Conservation (phyloP, 2,329 filamentous ascomycete genomes). For the Colletotrichum sp. region DNA sequence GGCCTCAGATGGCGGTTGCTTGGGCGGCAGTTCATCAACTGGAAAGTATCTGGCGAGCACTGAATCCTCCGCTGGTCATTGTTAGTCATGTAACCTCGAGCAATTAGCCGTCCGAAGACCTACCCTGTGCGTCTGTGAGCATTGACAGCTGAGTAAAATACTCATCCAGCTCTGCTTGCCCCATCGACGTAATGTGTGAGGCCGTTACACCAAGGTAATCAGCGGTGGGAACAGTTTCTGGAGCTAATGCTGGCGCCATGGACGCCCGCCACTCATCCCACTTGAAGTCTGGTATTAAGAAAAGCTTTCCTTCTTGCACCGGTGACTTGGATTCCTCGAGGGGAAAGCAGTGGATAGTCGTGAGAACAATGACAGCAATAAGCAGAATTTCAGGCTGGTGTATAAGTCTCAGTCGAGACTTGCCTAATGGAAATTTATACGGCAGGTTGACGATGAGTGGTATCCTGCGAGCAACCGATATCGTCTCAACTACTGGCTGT, state of each 20-base stretch:
- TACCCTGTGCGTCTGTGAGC: slow-evolving; percentile 37
- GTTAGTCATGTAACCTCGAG: neutral
- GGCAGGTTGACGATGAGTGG: slow-evolving; percentile 53
- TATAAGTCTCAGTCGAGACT: slow-evolving; percentile 49
- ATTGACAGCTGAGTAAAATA: slow-evolving; percentile 59
- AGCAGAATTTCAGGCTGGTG: slow-evolving; percentile 79
- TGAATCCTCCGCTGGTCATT: slow-evolving; percentile 1
- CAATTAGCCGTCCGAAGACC: slow-evolving; percentile 31
- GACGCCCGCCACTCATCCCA: slow-evolving; percentile 73
- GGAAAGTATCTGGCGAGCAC: slow-evolving; percentile 38
- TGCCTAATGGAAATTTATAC: slow-evolving; percentile 61
- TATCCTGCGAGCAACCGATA: slow-evolving; percentile 60
- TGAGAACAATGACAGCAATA: slow-evolving; percentile 72
- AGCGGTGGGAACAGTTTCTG: slow-evolving; percentile 24
- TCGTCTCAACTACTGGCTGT: slow-evolving; percentile 22
- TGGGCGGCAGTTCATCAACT: slow-evolving; percentile 24
- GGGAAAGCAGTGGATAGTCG: slow-evolving; percentile 81
- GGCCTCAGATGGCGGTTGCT: slow-evolving; percentile 21
- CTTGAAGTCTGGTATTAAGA: slow-evolving; percentile 58
- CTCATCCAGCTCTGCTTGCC: slow-evolving; percentile 62
- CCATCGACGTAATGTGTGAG: slow-evolving; percentile 67
- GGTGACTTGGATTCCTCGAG: slow-evolving; percentile 63
- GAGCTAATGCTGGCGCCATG: slow-evolving; percentile 37
- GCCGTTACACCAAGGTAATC: slow-evolving; percentile 63
- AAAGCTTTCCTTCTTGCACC: slow-evolving; percentile 48